Evolutionary conservation across 768 basidiomycete species (phyloP).

Genomic region (Rhodotorula paludigena): DNA sequence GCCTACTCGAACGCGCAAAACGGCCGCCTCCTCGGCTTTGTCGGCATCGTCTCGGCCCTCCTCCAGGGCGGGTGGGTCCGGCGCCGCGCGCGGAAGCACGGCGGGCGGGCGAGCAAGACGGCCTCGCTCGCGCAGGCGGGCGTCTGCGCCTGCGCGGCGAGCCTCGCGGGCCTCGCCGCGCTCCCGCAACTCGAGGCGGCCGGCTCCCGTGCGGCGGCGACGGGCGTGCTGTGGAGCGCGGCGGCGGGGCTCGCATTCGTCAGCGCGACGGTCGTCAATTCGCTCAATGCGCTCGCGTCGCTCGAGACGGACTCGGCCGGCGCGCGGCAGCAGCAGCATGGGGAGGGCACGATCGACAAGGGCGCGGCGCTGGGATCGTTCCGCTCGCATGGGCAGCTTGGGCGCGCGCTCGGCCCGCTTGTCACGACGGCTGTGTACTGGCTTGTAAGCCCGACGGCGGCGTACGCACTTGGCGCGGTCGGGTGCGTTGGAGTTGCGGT

Average conservation of each 20-base stretch:
- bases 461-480: slow-evolving; percentile 14
- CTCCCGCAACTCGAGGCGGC: slow-evolving; percentile 59
- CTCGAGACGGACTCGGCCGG: slow-evolving; percentile 73
- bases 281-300: slow-evolving; percentile 83
- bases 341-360: slow-evolving; percentile 65
- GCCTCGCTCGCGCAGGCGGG: slow-evolving; percentile 73
- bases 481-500: not conserved
- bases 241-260: slow-evolving; percentile 87
- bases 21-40: slow-evolving; percentile 73
- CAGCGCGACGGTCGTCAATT: slow-evolving; percentile 89
- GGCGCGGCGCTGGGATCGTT: slow-evolving; percentile 79
- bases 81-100: slow-evolving; percentile 54
- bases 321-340: slow-evolving; percentile 51
- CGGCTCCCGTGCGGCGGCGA: slow-evolving; percentile 53
- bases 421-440: slow-evolving; percentile 56
- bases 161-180: slow-evolving; percentile 64
- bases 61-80: slow-evolving; percentile 94
- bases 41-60: slow-evolving; percentile 69
- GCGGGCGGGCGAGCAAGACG: slow-evolving; percentile 35
- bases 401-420: slow-evolving; percentile 84
- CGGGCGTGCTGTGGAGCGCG: slow-evolving; percentile 51
- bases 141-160: slow-evolving; percentile 64
- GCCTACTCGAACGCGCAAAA: slow-evolving; percentile 57
- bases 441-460: slow-evolving; percentile 5
- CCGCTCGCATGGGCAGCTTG: slow-evolving; percentile 88